Evolutionary conservation across 192 early-diverging fungal genomes (phyloP).

Genomic region (Rhizophagus sp.): DNA sequence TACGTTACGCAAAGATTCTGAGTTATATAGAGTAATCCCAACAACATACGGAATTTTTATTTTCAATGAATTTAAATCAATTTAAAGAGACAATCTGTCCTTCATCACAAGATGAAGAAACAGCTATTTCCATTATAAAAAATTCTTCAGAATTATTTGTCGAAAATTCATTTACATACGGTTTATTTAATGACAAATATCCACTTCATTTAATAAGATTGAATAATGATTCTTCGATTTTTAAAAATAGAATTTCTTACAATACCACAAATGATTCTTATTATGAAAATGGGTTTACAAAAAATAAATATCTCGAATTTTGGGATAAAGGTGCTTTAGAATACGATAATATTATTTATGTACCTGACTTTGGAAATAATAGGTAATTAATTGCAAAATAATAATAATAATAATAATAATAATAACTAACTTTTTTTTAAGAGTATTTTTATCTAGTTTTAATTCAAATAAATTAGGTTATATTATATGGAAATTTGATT

Average conservation of each 20-base stretch:
- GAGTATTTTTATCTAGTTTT: background rate
- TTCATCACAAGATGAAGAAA: background rate
- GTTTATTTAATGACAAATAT: slow-evolving; percentile 8
- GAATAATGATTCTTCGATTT: background rate
- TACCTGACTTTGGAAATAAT: background rate
- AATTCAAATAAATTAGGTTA: too few species aligned
- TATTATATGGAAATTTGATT: background rate
- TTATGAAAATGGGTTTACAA: slow-evolving; percentile 4
- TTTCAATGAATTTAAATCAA: too few species aligned
- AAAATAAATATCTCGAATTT: slow-evolving; percentile 1
- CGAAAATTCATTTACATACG: background rate
- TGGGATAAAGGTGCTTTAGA: background rate
- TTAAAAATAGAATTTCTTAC: slow-evolving; percentile 1
- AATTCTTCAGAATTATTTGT: background rate
- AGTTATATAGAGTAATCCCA: too few species aligned
- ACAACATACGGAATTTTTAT: too few species aligned
- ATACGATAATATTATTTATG: background rate
- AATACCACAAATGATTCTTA: background rate
- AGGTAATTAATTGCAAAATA: too few species aligned
- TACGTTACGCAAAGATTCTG: too few species aligned
- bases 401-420: too few species aligned
- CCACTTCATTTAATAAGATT: background rate
- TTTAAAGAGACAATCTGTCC: background rate
- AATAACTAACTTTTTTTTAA: background rate
- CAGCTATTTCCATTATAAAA: background rate